Evolutionary conservation across 1,139 yeast genomes (phyloP), one percentile per base, ranked within the genome.

Genomic region (Saccharomyces hybrid): DNA sequence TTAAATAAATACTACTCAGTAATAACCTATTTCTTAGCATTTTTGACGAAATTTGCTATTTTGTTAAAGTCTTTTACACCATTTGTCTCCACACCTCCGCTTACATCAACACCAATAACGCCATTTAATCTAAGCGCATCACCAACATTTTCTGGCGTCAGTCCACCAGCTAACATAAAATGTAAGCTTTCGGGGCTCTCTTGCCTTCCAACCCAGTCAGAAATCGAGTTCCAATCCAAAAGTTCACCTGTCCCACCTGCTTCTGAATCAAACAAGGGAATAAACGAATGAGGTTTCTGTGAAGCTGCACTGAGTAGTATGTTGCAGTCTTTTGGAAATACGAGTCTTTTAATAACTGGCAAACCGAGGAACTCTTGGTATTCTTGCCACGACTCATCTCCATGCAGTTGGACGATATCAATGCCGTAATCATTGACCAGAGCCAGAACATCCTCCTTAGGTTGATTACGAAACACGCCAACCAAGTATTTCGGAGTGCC

Each of bases 381-480:
- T 50, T 75, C 82, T 13, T 71, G 60, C 58, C 85, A 74, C 47
- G 86, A 79, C 69, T 93, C 98, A 48, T 81, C 78, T 1, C 99
- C 99, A 70, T 93, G 99, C 9, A 93, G 72, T 68, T 93, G 99
- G 0, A 93, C 86, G 38, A 89, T 75, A 70, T 91, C 98, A 13
- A 90, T 68, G 0, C 75, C 73, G 27, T 84, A 70, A 8, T 76
- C 77, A 0, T 72, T 65, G 5, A 82, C 82, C 0, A 78, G 65
- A 8, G 63, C 58, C 41, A 77, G 69, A 0, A 91, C 86, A 19
- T 85, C 86, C 2, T 80, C 83, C 1, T 85, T 64, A 0, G 84
- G 66, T 69, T 91, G 98, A 69, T 93, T 89, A 57, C 93, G 77
- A 71, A 93, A 90, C 2, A 93, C 99, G 0, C 98, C 99, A 2